Conservation (phyloP, 2,329 filamentous ascomycete genomes). For the Diaporthe citri region DNA sequence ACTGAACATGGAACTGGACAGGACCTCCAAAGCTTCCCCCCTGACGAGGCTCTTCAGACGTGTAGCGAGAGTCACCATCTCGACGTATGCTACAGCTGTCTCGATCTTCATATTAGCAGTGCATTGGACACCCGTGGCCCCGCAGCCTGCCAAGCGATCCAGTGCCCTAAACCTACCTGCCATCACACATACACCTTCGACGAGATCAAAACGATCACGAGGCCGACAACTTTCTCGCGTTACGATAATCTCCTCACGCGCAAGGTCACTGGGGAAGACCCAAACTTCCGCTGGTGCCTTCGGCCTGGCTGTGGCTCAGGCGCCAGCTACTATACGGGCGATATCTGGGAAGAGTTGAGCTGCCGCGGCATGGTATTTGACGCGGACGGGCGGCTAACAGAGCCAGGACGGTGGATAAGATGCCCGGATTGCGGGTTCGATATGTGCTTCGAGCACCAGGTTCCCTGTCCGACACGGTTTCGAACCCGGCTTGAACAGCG, state of each 20-base stretch:
- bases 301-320: neutral
- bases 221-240: neutral
- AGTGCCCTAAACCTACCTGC: neutral
- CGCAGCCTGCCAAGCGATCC: neutral
- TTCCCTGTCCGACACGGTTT: neutral
- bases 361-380: neutral
- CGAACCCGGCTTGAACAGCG: neutral
- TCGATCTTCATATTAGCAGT: neutral
- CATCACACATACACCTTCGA: neutral
- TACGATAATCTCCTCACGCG: neutral
- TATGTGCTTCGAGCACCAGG: neutral
- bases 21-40: neutral
- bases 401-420: neutral
- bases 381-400: neutral
- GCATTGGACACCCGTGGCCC: neutral
- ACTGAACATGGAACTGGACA: neutral
- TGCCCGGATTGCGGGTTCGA: neutral
- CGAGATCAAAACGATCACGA: neutral
- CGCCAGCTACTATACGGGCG: neutral
- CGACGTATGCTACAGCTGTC: neutral
- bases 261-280: neutral
- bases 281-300: conserved; percentile 3
- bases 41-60: neutral
- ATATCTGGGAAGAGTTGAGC: neutral
- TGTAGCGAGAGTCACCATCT: neutral